Conservation (phyloP, 352 stramenopile genomes). For the Phytophthora pini region DNA sequence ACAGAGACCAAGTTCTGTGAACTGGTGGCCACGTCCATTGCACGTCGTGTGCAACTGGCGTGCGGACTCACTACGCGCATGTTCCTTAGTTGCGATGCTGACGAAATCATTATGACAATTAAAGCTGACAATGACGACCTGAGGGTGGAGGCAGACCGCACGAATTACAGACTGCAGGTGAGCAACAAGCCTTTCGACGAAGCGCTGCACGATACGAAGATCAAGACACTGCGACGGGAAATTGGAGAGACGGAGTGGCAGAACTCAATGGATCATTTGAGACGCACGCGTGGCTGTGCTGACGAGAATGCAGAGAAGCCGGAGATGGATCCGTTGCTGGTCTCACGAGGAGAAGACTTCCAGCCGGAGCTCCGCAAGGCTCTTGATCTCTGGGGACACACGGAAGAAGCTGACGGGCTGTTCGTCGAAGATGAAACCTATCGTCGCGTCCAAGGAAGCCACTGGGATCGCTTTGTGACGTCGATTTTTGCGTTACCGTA, state of each 20-base stretch:
- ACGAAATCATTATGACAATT: conserved; percentile 88
- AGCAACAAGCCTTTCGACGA: conserved; percentile 78
- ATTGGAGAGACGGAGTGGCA: conserved; percentile 58
- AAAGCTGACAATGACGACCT: conserved; percentile 83
- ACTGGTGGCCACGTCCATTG: conserved; percentile 65
- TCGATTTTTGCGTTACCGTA: conserved; percentile 71
- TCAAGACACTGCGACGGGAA: conserved; percentile 52
- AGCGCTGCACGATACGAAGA: conserved; percentile 60
- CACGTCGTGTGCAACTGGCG: conserved; percentile 74
- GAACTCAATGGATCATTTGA: conserved; percentile 67
- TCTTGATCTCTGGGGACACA: conserved; percentile 74
- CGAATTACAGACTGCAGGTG: conserved; percentile 73
- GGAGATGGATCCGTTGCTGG: conserved; percentile 80
- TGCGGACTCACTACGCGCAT: conserved; percentile 83
- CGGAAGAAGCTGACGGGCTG: conserved; percentile 72
- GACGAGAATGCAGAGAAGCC: conserved; percentile 46
- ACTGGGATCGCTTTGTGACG: conserved; percentile 53
- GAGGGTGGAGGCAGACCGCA: conserved; percentile 72
- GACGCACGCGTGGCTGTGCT: conserved; percentile 48
- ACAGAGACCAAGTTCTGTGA: conserved; percentile 75
- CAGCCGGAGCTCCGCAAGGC: conserved; percentile 64
- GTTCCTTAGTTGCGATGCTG: conserved; percentile 75
- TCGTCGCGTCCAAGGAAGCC: conserved; percentile 27
- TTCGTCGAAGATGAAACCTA: conserved; percentile 60
- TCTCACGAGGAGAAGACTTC: conserved; percentile 64